Evolutionary conservation across 2,329 filamentous ascomycete species (phyloP).

Genomic region (Colletotrichum chlorophyti): DNA sequence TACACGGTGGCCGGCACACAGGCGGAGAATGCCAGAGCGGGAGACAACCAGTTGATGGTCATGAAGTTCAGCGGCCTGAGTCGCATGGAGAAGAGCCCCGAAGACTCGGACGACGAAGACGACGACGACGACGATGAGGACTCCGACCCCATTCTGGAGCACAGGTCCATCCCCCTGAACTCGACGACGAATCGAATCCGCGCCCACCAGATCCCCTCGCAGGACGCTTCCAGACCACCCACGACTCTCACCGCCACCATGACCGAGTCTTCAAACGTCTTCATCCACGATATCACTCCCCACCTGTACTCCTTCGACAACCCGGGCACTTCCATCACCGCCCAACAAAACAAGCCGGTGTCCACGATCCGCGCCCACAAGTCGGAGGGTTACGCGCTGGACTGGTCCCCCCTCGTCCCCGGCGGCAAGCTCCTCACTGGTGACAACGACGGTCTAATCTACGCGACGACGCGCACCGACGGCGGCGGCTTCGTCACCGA

Average conservation of each 20-base stretch:
- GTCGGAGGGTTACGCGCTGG: constrained; percentile 92
- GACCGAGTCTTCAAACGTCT: constrained; percentile 87
- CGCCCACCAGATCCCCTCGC: constrained; percentile 77
- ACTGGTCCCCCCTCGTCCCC: constrained; percentile 87
- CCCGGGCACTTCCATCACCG: constrained; percentile 80
- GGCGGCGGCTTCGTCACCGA: constrained; percentile 91
- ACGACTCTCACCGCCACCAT: constrained; percentile 89
- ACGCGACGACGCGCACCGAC: constrained; percentile 83
- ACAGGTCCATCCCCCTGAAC: constrained; percentile 82
- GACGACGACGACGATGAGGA: constrained; percentile 78
- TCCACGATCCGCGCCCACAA: constrained; percentile 91
- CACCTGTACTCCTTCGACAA: constrained; percentile 90
- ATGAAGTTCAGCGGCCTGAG: constrained; percentile 95
- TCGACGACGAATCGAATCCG: constrained; percentile 96
- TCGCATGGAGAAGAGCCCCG: constrained; percentile 77
- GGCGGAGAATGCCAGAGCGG: constrained; percentile 75
- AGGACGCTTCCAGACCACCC: constrained; percentile 73
- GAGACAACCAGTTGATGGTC: constrained; percentile 93
- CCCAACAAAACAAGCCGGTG: constrained; percentile 87
- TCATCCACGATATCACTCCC: constrained; percentile 93
- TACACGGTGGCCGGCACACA: constrained; percentile 96
- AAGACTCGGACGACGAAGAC: constrained; percentile 71
- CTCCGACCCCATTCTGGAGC: constrained; percentile 90
- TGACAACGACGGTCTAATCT: constrained; percentile 90
- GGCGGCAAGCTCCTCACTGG: constrained; percentile 89